These are phyloP conservation scores for Catunica adiposa DNA, from an alignment of 2,329 filamentous ascomycete genomes.

Conservation along the genomic window DNA sequence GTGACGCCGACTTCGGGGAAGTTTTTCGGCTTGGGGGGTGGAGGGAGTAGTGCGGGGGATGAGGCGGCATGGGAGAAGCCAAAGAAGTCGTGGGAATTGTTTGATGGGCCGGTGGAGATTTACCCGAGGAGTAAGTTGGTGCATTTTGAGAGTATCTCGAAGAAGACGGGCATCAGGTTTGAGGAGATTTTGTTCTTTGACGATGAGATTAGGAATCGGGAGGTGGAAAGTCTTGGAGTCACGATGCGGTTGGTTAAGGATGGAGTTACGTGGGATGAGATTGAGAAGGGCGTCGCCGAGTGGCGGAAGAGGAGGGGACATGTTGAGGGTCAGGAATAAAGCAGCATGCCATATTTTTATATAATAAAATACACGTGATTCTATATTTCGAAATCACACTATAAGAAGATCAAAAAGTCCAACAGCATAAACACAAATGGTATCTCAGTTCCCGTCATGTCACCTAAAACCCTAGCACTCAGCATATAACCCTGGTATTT, in stretches of 20 bases:
- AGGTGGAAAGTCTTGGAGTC: conserved; percentile 64
- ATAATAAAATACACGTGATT: background rate
- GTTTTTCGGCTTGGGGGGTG: conserved; percentile 3
- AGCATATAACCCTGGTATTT: background rate
- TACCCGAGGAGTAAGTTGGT: conserved; percentile 69
- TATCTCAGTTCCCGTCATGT: conserved; percentile 5
- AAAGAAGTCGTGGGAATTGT: conserved; percentile 38
- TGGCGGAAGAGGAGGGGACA: conserved; percentile 60
- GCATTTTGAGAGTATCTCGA: conserved; percentile 62
- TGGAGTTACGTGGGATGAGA: conserved; percentile 58
- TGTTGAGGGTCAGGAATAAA: background rate
- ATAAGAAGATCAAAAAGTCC: background rate
- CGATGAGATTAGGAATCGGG: conserved; percentile 71
- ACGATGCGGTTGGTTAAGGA: conserved; percentile 71
- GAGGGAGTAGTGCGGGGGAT: conserved; percentile 17
- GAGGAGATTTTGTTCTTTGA: conserved; percentile 93
- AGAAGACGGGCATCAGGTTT: conserved; percentile 52
- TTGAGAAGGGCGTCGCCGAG: conserved; percentile 62
- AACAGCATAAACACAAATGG: conserved; percentile 8
- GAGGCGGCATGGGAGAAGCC: conserved; percentile 20
- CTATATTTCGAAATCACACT: background rate
- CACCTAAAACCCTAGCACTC: background rate
- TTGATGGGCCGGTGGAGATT: conserved; percentile 44
- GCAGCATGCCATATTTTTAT: background rate
- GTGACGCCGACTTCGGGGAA: background rate